Evolutionary conservation across 805 yeast genomes (phyloP), one percentile per base, ranked within the genome.

Genomic region (Saccharomycopsis fermentans): DNA sequence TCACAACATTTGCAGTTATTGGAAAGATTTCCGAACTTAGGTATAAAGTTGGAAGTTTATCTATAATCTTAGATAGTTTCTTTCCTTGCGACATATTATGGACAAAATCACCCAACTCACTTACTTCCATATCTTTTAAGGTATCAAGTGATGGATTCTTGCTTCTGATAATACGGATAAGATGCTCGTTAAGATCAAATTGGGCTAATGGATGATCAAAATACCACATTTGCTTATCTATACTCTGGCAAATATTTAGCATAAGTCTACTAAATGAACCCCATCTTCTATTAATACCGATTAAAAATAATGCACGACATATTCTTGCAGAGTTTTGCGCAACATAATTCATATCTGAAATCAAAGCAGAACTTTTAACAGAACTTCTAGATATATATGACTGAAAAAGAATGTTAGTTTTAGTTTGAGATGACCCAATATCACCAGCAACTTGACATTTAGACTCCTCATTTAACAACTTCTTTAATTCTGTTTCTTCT

Each of bases 271-370:
- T 78, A 62, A 90, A 83, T 6, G 73, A 70, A 1, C 98, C 97
- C 99, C 99, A 94, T 59, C 95, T 76, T 64, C 99, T 77, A 66
- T 89, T 87, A 37, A 94, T 74, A 39, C 96, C 95, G 62, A 94
- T 83, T 62, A 91, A 73, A 65, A 94, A 90, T 54, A 95, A 74
- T 0, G 99, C 97, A 27, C 98, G 81, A 64, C 96, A 82, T 36
- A 94, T 92, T 75, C 99, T 83, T 1, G 92, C 90, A 3, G 97
- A 81, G 67, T 94, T 94, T 67, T 94, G 99, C 1, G 98, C 97
- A 58, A 94, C 96, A 69, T 94, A 94, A 62, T 89, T 87, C 54
- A 88, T 78, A 70, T 94, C 99, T 0, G 97, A 89, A 2, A 81
- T 75, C 59, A 94, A 74, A 0, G 99, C 86, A 3, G 96, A 83